These are phyloP conservation scores for Mesotaenium endlicherianum DNA, from an alignment of 139 green algal species.

Conservation along the genomic window DNA sequence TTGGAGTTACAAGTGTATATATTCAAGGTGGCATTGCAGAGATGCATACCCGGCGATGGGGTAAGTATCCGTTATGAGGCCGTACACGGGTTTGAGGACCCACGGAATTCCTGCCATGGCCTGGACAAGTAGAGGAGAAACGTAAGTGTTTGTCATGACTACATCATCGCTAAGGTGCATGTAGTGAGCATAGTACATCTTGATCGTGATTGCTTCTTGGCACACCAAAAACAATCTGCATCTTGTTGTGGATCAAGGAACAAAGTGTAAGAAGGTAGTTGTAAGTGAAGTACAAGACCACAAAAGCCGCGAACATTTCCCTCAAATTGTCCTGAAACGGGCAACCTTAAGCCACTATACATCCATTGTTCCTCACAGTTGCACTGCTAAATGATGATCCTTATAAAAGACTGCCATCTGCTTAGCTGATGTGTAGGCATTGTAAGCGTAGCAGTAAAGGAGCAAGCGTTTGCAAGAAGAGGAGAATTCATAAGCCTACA, in stretches of 20 bases:
- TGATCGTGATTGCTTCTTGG: not conserved
- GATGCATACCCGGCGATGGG: constrained; percentile 42
- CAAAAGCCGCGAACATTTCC: not conserved
- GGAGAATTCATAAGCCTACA: not conserved
- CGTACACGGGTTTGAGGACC: constrained; percentile 48
- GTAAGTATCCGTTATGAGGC: constrained; percentile 45
- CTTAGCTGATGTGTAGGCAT: not conserved
- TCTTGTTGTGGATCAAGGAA: not conserved
- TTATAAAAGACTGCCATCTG: not conserved
- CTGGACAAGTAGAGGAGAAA: constrained; percentile 5
- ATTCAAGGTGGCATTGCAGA: too few relatives aligned
- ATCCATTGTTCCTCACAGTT: not conserved
- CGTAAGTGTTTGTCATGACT: not conserved
- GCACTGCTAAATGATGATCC: not conserved
- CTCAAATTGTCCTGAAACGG: not conserved
- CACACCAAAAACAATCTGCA: not conserved
- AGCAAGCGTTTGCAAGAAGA: not conserved
- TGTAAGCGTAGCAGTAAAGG: not conserved
- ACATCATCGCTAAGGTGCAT: not conserved
- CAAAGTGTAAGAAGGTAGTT: not conserved
- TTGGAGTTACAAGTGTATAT: too few relatives aligned
- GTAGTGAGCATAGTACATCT: not conserved
- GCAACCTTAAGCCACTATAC: not conserved
- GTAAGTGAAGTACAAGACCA: not conserved
- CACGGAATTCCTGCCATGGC: constrained; percentile 38